Conservation (phyloP, 75 land plant genomes). For the Pinus albicaulis region DNA sequence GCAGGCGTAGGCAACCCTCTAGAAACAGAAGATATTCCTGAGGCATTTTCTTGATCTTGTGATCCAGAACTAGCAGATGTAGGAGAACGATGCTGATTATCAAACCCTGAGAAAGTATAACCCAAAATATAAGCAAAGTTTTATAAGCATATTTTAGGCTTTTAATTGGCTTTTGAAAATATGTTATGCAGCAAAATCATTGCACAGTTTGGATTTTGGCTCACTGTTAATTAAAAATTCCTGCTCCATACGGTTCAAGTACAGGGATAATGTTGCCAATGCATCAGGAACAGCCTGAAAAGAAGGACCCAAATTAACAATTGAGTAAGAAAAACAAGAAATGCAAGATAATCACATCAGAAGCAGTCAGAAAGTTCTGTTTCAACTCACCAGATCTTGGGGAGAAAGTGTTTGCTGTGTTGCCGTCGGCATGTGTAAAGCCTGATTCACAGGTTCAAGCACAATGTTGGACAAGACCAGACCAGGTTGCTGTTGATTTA, state of each 20-base stretch:
- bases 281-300: slow-evolving; percentile 94
- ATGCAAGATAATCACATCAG: not conserved
- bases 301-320: not conserved
- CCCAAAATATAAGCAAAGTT: too few species aligned
- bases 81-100: not conserved
- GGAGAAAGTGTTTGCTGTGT: slow-evolving; percentile 13
- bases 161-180: too few species aligned
- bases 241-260: slow-evolving; percentile 75
- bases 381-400: slow-evolving; percentile 17
- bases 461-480: slow-evolving; percentile 19
- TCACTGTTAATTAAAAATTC: slow-evolving; percentile 51
- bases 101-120: not conserved
- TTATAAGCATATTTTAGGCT: too few species aligned
- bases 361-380: slow-evolving; percentile 2
- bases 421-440: slow-evolving; percentile 18
- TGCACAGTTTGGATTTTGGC: not conserved
- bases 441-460: slow-evolving; percentile 15
- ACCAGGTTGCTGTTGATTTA: slow-evolving; percentile 23
- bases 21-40: not conserved
- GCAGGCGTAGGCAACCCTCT: slow-evolving; percentile 60
- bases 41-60: not conserved
- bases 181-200: too few species aligned
- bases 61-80: not conserved
- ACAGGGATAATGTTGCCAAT: slow-evolving; percentile 75
- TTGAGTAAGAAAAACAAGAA: not conserved